A percentile compares a stretch with the other conserved stretches of the same genome.
These are phyloP conservation scores for Pharnaceum exiguum DNA, from an alignment of 148 eudicot species.

Conservation along the genomic window DNA sequence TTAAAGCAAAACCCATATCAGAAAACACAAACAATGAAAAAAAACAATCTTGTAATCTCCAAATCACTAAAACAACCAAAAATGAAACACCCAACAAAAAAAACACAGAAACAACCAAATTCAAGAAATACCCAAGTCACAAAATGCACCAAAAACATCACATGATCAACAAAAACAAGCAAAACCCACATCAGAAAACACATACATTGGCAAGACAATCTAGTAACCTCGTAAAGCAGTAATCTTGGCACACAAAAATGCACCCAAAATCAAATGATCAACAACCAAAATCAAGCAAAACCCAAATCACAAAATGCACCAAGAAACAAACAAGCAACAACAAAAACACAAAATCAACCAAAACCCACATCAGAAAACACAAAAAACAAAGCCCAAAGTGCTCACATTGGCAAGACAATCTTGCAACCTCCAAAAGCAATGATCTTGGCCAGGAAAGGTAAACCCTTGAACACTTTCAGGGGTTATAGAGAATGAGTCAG, in stretches of 20 bases:
- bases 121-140: neutral
- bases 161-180: too few species aligned
- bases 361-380: neutral
- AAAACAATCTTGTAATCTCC: neutral
- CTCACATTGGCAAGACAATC: constrained; percentile 60
- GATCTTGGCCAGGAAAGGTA: constrained; percentile 51
- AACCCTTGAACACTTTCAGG: constrained; percentile 42
- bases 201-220: constrained; percentile 55
- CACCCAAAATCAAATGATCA: too few species aligned
- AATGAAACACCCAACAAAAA: neutral
- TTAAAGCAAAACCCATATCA: neutral
- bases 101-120: constrained; percentile 5
- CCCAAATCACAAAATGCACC: neutral
- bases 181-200: neutral
- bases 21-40: neutral
- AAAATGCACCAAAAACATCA: neutral
- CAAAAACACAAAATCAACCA: too few species aligned
- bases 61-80: neutral
- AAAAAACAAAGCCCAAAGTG: neutral
- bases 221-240: constrained; percentile 41
- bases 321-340: neutral
- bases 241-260: constrained; percentile 50
- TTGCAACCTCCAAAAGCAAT: constrained; percentile 42
- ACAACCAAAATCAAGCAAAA: neutral
- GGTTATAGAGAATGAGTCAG: constrained; percentile 66